Evolutionary conservation across 805 yeast species (phyloP), one percentile per base, ranked within the genome.

Genomic region (Saccharomycopsis oosterbeekiorum): DNA sequence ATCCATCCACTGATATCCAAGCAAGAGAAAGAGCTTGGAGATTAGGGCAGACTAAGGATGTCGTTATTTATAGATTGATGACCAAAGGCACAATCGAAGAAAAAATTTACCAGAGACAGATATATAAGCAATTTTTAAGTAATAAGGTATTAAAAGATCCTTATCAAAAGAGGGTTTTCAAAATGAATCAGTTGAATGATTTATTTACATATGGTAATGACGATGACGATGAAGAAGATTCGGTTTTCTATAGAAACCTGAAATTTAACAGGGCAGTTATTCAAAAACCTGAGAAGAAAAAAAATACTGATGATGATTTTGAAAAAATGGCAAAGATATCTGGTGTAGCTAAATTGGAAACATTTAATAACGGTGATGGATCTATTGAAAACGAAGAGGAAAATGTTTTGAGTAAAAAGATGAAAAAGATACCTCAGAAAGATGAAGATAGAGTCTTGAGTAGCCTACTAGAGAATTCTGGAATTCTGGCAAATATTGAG

Each of bases 11-110:
- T 0, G 99, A 93, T 75, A 80, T 92, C 63, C 99, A 93, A 73
- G 99, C 99, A 0, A 78, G 98, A 63, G 99, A 93, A 71, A 75
- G 99, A 57, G 97, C 98, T 0, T 94, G 98, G 98, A 78, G 99
- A 65, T 78, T 93, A 65, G 99, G 99, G 0, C 99, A 93, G 71
- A 92, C 88, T 70, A 84, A 85, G 62, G 97, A 92, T 67, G 97
- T 93, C 9, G 83, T 91, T 6, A 92, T 93, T 41, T 94, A 93
- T 68, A 75, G 99, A 62, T 76, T 94, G 53, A 90, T 94, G 89
- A 88, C 91, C 54, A 90, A 97, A 1, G 97, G 98, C 0, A 84
- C 97, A 0, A 94, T 93, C 55, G 99, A 94, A 69, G 99, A 94
- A 70, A 94, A 94, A 70, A 94, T 94, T 4, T 94, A 94, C 68